Base-by-base conservation (phyloP, 257 asterid species). In the Forsythia suspensa region DNA sequence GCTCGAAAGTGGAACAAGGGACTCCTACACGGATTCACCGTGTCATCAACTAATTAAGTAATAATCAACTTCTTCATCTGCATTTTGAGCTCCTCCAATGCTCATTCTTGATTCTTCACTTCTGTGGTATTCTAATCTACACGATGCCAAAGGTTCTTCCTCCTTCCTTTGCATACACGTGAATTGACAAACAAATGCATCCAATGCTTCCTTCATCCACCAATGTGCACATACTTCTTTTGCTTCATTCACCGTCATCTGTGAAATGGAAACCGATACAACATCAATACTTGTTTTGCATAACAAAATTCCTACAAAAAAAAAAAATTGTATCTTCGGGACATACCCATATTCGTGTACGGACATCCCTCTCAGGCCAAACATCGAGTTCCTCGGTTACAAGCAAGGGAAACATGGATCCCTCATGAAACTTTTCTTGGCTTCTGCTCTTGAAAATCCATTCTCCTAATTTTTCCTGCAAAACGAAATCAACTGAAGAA, bases 171-270 rank as follows among this genome's bases (percentile, higher is more conserved):
- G 81, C n/a, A 18, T 81, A 29, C 73, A 67, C 6, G 67, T 84
- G 75, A 86, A 79, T 74, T 80, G 88, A 59, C 83, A 8, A 9
- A 90, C 87, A 29, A 94, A 90, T 20, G 70, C 79, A 48, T 95
- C 93, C 75, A 95, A 82, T 4, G 99, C 99, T 76, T 93, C 94
- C 75, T 88, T 95, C 99, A 95, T 95, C 99, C 99, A 95, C 5
- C 77, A 78, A 80, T 91, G 91, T 0, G 85, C 72, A 61, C 99
- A 95, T 36, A 77, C 83, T 78, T 87, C 94, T 71, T 85, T 86
- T 4, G 98, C 99, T 87, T 93, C 98, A 39, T 79, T 78, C 12
- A 90, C 88, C 4, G 87, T 70, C 91, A 95, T 82, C 99, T 95
- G 94, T 70, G 76, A 74, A 37, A 76, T 39, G 66, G 0, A 59